Base-by-base conservation (phyloP, 2,329 filamentous ascomycete genomes). In the Claviceps paspali region DNA sequence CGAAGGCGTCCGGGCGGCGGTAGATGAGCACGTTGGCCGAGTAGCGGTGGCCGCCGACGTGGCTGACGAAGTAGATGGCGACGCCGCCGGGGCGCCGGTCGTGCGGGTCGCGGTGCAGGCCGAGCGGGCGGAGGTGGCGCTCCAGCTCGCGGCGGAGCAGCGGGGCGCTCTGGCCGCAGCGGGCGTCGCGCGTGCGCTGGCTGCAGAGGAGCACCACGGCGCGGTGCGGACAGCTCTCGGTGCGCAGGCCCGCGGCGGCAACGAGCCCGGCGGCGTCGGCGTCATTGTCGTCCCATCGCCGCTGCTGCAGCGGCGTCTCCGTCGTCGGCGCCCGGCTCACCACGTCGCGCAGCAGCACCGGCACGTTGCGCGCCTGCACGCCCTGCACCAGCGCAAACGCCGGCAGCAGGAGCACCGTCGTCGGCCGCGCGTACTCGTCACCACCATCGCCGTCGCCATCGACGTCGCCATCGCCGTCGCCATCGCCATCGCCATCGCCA, bases 21-120 rank as follows among this genome's bases (percentile, higher is more conserved):
- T 98, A 96, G 1, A 98, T 68, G 65, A 98, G 82, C 48, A 96
- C 76, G 51, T 98, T 98, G 21, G 91, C 91, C 33, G 79, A 78
- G 61, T 93, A 96, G 63, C 95, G 95, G 65, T 98, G 91, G 0
- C 91, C 91, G 21, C 91, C 91, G 3, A 95, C 86, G 53, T 98
- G 91, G 47, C 78, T 88, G 52, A 96, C 92, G 54, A 95, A 96
- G 62, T 94, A 94, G 45, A 98, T 83, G 1, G 85, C 88, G 5
- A 95, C 88, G 10, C 91, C 91, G 9, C 88, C 88, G 0, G 87
- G 85, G 40, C 91, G 65, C 56, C 86, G 78, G 55, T 98, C 91
- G 52, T 92, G 76, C 33, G 91, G 62, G 53, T 96, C 88, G 22
- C 91, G 77, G 56, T 81, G 87, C 15, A 98, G 62, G 0, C 86